Evolutionary conservation across 345 rosid species (phyloP).

Genomic region (Psidium friedrichsthalianum): DNA sequence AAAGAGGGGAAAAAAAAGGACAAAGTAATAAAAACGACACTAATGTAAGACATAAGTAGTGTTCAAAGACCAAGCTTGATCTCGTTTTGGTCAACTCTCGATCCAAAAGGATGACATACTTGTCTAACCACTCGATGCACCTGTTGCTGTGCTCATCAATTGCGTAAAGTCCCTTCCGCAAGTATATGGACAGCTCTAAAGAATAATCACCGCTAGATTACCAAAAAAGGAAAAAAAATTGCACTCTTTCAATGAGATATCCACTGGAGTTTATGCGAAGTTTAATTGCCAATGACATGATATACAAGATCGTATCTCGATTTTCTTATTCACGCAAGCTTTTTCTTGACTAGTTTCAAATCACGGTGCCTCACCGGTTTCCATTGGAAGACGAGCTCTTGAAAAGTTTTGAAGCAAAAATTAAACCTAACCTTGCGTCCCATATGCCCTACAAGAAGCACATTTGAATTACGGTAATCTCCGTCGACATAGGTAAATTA

Average conservation of each 20-base stretch:
- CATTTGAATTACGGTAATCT: neutral
- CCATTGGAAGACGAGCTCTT: neutral
- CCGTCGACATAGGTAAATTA: neutral
- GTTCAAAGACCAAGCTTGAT: neutral
- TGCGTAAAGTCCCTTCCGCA: neutral
- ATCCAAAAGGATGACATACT: neutral
- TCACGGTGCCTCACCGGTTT: neutral
- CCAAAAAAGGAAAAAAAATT: neutral
- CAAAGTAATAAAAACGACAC: neutral
- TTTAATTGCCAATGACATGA: neutral
- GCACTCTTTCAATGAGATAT: neutral
- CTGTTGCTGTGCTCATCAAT: neutral
- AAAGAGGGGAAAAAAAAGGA: neutral
- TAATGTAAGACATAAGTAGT: neutral
- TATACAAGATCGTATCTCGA: neutral
- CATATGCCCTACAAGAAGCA: neutral
- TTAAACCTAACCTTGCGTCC: neutral
- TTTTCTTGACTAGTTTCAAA: neutral
- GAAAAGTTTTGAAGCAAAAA: neutral
- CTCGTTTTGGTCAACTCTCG: neutral
- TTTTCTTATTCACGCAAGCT: neutral
- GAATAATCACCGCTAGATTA: neutral
- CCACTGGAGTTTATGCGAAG: neutral
- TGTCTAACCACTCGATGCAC: neutral
- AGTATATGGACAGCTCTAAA: neutral